A percentile compares a stretch with the other conserved stretches of the same genome.
Conservation (phyloP, 352 stramenopile species). For the Plasmopara viticola region DNA sequence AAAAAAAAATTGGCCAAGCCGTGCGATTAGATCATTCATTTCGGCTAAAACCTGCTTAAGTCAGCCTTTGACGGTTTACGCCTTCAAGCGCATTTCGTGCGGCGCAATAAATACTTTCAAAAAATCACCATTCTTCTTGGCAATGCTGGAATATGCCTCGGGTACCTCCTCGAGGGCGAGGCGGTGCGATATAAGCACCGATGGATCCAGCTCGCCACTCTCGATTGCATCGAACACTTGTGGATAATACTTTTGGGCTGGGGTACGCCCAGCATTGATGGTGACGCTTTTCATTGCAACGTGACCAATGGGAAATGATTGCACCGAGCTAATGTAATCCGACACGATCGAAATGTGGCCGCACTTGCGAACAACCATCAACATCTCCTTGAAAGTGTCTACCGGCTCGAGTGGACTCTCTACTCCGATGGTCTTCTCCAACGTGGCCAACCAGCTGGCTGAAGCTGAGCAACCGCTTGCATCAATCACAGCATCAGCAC, state of each 20-base stretch:
- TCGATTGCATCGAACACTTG: slow-evolving; percentile 50
- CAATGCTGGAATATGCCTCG: slow-evolving; percentile 42
- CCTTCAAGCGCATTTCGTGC: slow-evolving; percentile 30
- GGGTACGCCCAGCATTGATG: slow-evolving; percentile 39
- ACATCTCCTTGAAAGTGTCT: slow-evolving; percentile 56
- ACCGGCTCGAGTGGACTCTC: slow-evolving; percentile 41
- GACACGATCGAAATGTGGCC: slow-evolving; percentile 49
- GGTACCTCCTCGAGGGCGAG: slow-evolving; percentile 50
- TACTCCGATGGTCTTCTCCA: slow-evolving; percentile 43
- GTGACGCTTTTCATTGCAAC: slow-evolving; percentile 58
- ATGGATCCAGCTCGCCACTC: slow-evolving; percentile 45
- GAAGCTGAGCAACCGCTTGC: slow-evolving; percentile 31
- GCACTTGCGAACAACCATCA: slow-evolving; percentile 53
- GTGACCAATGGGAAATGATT: slow-evolving; percentile 49
- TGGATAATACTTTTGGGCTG: slow-evolving; percentile 53
- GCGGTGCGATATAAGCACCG: slow-evolving; percentile 49
- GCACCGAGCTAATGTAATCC: slow-evolving; percentile 38
- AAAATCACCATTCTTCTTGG: slow-evolving; percentile 50
- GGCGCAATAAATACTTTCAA: slow-evolving; percentile 60
- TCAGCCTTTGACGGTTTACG: slow-evolving; percentile 11
- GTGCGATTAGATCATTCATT: too few relatives aligned
- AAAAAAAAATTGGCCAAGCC: too few relatives aligned
- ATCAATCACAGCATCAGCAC: slow-evolving; percentile 55
- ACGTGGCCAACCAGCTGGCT: slow-evolving; percentile 32
- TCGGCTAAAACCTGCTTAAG: background rate